Evolutionary conservation across 2,329 filamentous ascomycete genomes (phyloP), one percentile per base, ranked within the genome.

Genomic region (Plenodomus tracheiphilus): DNA sequence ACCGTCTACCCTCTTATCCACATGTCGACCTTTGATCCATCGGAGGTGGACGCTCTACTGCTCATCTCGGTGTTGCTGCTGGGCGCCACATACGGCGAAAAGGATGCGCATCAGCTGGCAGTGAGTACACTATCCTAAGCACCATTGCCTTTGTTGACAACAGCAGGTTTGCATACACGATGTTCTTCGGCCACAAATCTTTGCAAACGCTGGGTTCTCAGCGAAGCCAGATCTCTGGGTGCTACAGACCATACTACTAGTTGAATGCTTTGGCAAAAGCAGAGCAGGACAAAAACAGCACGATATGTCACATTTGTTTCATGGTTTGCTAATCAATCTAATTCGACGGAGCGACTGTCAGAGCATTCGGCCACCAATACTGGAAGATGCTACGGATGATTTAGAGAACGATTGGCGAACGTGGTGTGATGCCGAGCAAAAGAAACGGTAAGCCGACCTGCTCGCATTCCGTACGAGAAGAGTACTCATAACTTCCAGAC

Each of bases 181-280:
- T 58, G 77, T 81, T 1, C 74, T 86, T 4, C 75, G 82, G 8
- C 79, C 81, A 6, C 79, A 81, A 37, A 82, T 86, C n/a, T 81
- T 86, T 44, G 77, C 78, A 10, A 80, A 83, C 59, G 69, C 75
- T 1, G 77, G 77, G 0, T 86, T 86, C 61, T 82, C 76, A 1
- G 74, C 83, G 0, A 77, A 79, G n/a, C 83, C 84, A 0, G 77
- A 82, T 18, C 69, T 86, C 0, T 86, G 83, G 83, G 78, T 84
- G 0, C 56, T 86, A 0, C 82, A 86, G 51, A 81, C 81, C 0
- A 84, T 86, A 28, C 66, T 86, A 8, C 68, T 86, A 0, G 82
- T 85, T 0, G 84, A 86, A 53, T 85, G 83, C 54, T 85, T 86
- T 46, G 84, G 84, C 2, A 86, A 86, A 62, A 83, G 80, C 32